Percentiles rank a stretch among this genome's conserved stretches.
Evolutionary conservation across 352 stramenopile species (phyloP).

Genomic region (Thraustochytrium striatum): DNA sequence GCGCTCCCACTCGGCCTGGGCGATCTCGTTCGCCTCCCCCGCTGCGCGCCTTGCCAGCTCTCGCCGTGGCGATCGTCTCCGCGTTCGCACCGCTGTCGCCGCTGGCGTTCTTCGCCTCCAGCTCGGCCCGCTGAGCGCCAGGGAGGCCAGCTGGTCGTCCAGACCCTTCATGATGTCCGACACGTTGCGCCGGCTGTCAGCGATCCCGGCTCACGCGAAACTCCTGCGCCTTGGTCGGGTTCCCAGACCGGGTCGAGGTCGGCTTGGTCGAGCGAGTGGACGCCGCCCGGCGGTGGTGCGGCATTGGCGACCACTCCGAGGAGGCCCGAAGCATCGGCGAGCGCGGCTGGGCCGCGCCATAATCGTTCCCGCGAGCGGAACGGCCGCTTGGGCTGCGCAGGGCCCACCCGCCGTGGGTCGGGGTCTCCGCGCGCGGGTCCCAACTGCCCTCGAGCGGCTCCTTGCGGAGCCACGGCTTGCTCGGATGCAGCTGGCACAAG

Average conservation of each 20-base stretch:
- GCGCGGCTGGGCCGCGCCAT: background rate
- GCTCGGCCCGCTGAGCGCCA: background rate
- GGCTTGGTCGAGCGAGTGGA: background rate
- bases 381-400: background rate
- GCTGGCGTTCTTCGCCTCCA: background rate
- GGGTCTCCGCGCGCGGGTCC: background rate
- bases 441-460: background rate
- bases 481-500: background rate
- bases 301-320: background rate
- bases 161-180: background rate
- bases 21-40: background rate
- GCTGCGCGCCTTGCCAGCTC: background rate
- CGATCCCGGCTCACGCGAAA: background rate
- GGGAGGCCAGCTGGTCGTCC: background rate
- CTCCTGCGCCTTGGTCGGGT: no score
- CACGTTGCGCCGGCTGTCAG: background rate
- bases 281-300: background rate
- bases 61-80: background rate
- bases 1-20: constrained; percentile 13
- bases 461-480: constrained; percentile 6
- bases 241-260: no score
- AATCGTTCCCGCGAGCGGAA: background rate
- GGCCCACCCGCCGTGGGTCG: background rate
- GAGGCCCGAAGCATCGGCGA: background rate
- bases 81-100: background rate